Base-by-base conservation (phyloP, 1,284 basidiomycete genomes). In the Tylopilus sp. region DNA sequence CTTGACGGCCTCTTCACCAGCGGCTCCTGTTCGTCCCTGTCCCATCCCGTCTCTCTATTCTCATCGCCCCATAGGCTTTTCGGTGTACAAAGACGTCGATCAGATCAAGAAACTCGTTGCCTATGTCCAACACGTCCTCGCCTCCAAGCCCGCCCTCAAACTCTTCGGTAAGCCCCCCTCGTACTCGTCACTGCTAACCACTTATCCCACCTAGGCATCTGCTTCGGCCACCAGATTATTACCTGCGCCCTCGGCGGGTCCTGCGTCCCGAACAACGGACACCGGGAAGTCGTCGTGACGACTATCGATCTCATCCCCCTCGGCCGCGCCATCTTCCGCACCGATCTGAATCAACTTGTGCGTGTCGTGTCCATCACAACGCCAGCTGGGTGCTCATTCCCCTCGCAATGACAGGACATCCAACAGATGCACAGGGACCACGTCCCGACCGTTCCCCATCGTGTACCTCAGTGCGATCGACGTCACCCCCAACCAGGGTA, bases 181-280 rank as follows among this genome's bases (percentile, higher is more conserved):
- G 26, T n/a, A 8, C 55, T 54, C 32, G 60, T 49, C 6, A 19
- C 13, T 4, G 6, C 33, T 32, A 4, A 5, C 29, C 29, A 29
- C n/a, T 8, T 19, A 38, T 12, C 12, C 22, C 15, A 9, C 8
- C 47, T 66, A 92, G 94, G 92, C 1, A 93, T 96, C 66, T 96
- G 95, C 77, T 97, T 95, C 70, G 95, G 95, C 0, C 95, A 96
- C 77, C 95, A 97, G 73, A 91, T 96, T 69, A 78, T 97, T 64
- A 88, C 90, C 0, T 86, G 90, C 13, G 94, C 95, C 0, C 83
- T 95, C 38, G 95, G 94, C 7, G 90, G 87, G 16, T 77, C 83
- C 59, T 93, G 91, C 63, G 87, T 90, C 9, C 86, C 82, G 24
- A 95, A 94, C 73, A 76, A 76, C 6, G 86, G 82, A 1, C 64